Evolutionary conservation across 1,139 yeast species (phyloP).

Genomic region (Entelexis sorbosivorans): DNA sequence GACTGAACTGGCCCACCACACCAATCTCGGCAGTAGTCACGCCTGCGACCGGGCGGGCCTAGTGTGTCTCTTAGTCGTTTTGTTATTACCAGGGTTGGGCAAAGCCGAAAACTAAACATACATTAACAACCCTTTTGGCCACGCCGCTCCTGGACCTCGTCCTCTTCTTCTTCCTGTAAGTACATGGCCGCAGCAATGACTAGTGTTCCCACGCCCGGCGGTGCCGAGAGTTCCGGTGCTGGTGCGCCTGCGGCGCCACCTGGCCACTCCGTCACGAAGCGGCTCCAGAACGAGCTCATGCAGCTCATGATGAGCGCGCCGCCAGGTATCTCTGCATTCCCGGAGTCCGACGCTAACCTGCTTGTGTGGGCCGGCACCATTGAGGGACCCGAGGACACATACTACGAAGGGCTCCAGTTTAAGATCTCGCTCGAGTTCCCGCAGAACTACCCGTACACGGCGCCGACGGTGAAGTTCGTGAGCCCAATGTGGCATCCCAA

Average conservation of each 20-base stretch:
- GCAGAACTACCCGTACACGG: slow-evolving; percentile 48
- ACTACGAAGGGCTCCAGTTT: slow-evolving; percentile 47
- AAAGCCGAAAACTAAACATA: neutral
- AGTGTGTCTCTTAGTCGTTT: slow-evolving; percentile 6
- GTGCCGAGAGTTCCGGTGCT: neutral
- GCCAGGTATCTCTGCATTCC: slow-evolving; percentile 45
- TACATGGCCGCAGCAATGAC: slow-evolving; percentile 11
- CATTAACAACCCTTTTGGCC: neutral
- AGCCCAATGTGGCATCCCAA: slow-evolving; percentile 68
- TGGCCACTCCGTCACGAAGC: slow-evolving; percentile 38
- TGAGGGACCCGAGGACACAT: slow-evolving; percentile 52
- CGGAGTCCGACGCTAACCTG: slow-evolving; percentile 43
- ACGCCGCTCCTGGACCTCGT: neutral
- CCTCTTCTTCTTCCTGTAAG: neutral
- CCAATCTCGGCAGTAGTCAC: neutral
- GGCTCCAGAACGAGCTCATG: slow-evolving; percentile 42
- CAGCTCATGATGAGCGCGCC: slow-evolving; percentile 42
- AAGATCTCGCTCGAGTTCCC: slow-evolving; percentile 47
- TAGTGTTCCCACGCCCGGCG: neutral
- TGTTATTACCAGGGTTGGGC: slow-evolving; percentile 8
- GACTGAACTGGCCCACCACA: no score
- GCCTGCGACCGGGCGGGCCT: neutral
- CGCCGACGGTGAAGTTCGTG: slow-evolving; percentile 50
- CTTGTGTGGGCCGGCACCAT: slow-evolving; percentile 53
- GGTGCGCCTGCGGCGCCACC: slow-evolving; percentile 25